Evolutionary conservation across 176 grass and related monocot species (phyloP), one percentile per base, ranked within the genome.

Genomic region (Musa schizocarpa): DNA sequence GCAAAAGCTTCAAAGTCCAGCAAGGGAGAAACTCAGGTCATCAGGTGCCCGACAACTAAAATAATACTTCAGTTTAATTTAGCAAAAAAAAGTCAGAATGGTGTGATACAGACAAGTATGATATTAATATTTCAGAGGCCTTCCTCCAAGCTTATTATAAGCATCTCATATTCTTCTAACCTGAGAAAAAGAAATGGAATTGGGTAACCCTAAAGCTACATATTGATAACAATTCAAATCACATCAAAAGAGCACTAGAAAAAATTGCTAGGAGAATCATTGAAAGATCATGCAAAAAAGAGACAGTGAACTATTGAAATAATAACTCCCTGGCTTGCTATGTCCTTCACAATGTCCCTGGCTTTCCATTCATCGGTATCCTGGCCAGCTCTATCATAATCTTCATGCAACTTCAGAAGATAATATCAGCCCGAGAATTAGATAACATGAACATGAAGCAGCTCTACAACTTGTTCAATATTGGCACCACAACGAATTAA

Each of bases 321-420:
- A 43, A 13, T 27, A 11, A 65, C 9, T 65, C 50, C 68, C 68
- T 70, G 68, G 43, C 16, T 70, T 51, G 90, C 86, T 54, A 94
- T 94, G 79, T 92, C 90, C 81, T 94, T 94, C 34, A 88, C 88
- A 74, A 94, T 94, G 82, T 94, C 84, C 77, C 85, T 90, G 76
- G 86, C 83, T 71, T 88, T 89, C 90, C 95, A 99, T 76, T 99
- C 90, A 89, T 99, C 95, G 57, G 90, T 88, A 55, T 90, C 90
- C 73, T 86, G 82, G 73, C 94, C 88, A 69, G 88, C 64, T 76
- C 82, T 92, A 8, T 91, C 86, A 79, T 84, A 84, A 79, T 92
- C 83, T 63, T 81, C 95, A 82, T 0, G 59, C 43, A 89, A 88
- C 90, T 99, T 69, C 77, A 52, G 76, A 88, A 82, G 50, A 84